A percentile compares a stretch with the other conserved stretches of the same genome.
phyloP scores from a whole-genome alignment of 176 grass and related monocot genomes.

The Triticum timopheevii region DNA sequence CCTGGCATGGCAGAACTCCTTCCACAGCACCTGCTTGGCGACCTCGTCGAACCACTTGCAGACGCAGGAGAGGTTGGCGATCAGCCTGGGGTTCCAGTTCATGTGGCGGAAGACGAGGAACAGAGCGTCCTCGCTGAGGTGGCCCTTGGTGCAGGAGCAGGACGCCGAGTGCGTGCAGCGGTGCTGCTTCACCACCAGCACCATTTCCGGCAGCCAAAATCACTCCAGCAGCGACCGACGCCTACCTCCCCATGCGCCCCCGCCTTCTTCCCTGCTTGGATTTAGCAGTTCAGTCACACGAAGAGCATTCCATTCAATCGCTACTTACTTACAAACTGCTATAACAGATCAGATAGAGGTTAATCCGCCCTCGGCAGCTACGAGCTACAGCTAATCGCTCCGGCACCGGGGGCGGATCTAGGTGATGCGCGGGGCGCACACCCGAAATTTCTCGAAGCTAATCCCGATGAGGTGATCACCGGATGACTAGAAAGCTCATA shows the following conservation, averaged over 20 bases:
- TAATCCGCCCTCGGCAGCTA: background rate
- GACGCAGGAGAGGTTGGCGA: conserved; percentile 85
- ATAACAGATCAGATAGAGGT: background rate
- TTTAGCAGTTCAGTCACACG: conserved; percentile 5
- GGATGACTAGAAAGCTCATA: background rate
- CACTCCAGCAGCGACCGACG: background rate
- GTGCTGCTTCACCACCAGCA: conserved; percentile 88
- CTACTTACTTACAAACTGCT: no score
- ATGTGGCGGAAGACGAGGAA: conserved; percentile 84
- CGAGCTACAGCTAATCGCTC: background rate
- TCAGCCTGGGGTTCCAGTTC: conserved; percentile 95
- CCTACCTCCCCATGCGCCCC: conserved; percentile 7
- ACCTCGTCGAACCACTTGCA: conserved; percentile 99
- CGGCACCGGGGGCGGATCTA: background rate
- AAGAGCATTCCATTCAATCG: conserved; percentile 1
- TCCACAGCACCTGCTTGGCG: conserved; percentile 84
- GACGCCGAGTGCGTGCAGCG: conserved; percentile 85
- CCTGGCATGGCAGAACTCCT: conserved; percentile 91
- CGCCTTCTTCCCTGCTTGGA: conserved; percentile 24
- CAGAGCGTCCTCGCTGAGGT: conserved; percentile 88
- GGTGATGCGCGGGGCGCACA: background rate
- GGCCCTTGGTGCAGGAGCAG: conserved; percentile 86
- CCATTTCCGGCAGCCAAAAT: conserved; percentile 25
- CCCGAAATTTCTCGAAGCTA: background rate
- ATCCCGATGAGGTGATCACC: background rate